Percentiles rank a stretch among this genome's conserved stretches.
Evolutionary conservation across 163 green algal genomes (phyloP).

Genomic region (Smithsoniella earleae): DNA sequence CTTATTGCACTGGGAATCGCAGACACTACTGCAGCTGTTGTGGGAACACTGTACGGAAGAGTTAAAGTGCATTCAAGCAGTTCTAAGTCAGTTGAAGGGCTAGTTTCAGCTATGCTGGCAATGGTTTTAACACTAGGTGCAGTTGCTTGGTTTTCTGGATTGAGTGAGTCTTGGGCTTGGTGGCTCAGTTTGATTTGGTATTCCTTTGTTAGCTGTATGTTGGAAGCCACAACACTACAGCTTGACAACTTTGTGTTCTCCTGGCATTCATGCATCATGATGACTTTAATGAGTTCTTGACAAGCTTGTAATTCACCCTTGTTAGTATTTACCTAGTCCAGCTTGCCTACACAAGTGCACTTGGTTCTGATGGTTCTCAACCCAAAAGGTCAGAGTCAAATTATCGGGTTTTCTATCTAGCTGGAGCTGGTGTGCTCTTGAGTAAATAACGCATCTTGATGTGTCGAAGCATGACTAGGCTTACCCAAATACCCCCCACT

Average conservation of each 20-base stretch:
- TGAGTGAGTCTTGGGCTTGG: neutral
- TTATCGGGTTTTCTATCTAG: too few relatives aligned
- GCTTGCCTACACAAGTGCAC: too few relatives aligned
- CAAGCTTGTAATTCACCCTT: too few relatives aligned
- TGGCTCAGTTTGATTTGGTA: neutral
- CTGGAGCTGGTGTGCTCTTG: too few relatives aligned
- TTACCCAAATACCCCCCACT: too few relatives aligned
- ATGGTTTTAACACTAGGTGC: neutral
- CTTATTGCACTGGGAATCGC: neutral
- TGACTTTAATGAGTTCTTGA: slow-evolving; percentile 10
- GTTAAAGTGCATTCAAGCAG: neutral
- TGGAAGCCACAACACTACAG: slow-evolving; percentile 14
- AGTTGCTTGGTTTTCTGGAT: neutral
- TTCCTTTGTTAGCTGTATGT: neutral
- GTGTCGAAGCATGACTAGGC: too few relatives aligned
- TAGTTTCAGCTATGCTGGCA: neutral
- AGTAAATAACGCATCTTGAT: too few relatives aligned
- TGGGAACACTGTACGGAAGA: neutral
- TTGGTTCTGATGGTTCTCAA: too few relatives aligned
- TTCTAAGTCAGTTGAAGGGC: slow-evolving; percentile 11
- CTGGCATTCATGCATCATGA: slow-evolving; percentile 7
- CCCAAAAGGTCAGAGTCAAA: too few relatives aligned
- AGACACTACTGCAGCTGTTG: neutral
- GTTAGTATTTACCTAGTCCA: too few relatives aligned
- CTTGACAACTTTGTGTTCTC: slow-evolving; percentile 25